phyloP scores from a whole-genome alignment of 305 asterid genomes.

The Solanum hybrid region DNA sequence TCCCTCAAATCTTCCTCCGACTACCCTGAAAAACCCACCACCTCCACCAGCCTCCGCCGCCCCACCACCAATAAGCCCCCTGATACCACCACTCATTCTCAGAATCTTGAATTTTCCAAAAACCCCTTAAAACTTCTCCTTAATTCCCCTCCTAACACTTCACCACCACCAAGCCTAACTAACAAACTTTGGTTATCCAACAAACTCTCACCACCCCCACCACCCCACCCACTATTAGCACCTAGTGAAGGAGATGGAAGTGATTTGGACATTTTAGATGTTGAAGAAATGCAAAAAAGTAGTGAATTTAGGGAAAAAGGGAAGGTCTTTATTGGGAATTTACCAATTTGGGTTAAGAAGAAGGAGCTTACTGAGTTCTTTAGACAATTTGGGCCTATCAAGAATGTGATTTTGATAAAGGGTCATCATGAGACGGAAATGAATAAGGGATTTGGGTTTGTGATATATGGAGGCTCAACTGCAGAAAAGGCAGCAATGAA shows the following conservation, averaged over 20 bases:
- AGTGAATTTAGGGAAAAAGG: slow-evolving; percentile 60
- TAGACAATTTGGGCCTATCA: slow-evolving; percentile 88
- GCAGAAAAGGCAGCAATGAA: slow-evolving; percentile 88
- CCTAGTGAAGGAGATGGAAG: slow-evolving; percentile 7
- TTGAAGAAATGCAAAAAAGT: slow-evolving; percentile 18
- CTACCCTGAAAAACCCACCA: neutral
- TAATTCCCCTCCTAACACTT: neutral
- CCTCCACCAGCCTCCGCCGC: slow-evolving; percentile 4
- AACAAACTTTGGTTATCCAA: slow-evolving; percentile 74
- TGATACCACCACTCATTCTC: neutral
- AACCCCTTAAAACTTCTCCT: slow-evolving; percentile 5
- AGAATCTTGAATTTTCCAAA: neutral
- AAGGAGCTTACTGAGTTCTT: slow-evolving; percentile 68
- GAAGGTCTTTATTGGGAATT: slow-evolving; percentile 83
- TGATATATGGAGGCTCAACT: slow-evolving; percentile 51
- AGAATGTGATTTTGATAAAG: slow-evolving; percentile 72
- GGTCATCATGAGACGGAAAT: slow-evolving; percentile 72
- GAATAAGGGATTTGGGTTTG: slow-evolving; percentile 96
- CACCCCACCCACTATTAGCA: neutral
- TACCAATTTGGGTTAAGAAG: slow-evolving; percentile 86
- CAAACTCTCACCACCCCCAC: slow-evolving; percentile 39
- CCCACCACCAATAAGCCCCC: neutral
- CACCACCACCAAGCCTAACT: slow-evolving; percentile 22
- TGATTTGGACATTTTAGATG: slow-evolving; percentile 15
- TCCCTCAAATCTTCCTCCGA: slow-evolving; percentile 2